These are phyloP conservation scores for Hibiscus syriacus DNA, from an alignment of 345 rosid genomes.

Conservation along the genomic window DNA sequence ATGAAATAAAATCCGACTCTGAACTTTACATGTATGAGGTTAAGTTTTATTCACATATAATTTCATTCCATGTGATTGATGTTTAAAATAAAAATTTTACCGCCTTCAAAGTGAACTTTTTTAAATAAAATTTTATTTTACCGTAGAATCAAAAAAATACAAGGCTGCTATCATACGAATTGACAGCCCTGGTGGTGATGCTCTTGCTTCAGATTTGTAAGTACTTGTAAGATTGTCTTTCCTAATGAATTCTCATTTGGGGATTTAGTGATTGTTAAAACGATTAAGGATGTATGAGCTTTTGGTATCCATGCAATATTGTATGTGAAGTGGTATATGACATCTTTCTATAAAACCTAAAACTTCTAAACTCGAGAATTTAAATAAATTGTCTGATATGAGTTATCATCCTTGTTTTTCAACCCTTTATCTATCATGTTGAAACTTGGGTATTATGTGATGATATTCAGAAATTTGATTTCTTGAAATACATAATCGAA, in stretches of 20 bases:
- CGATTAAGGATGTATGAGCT: neutral
- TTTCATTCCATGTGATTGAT: neutral
- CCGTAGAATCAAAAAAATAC: conserved; percentile 60
- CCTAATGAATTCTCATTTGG: neutral
- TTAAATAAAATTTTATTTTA: neutral
- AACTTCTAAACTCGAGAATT: neutral
- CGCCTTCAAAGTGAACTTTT: neutral
- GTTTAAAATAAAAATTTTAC: neutral
- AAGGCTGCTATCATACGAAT: conserved; percentile 89
- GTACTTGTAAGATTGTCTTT: conserved; percentile 25
- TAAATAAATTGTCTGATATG: neutral
- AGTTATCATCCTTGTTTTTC: neutral
- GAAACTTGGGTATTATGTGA: neutral
- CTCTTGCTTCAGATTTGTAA: conserved; percentile 98
- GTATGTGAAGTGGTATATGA: neutral
- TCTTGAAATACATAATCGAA: neutral
- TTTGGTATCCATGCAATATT: neutral
- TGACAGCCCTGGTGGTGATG: conserved; percentile 99
- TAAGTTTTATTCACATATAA: neutral
- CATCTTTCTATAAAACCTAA: neutral
- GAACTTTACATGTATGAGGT: neutral
- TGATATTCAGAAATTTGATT: neutral
- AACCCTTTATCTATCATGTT: neutral
- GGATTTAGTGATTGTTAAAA: neutral
- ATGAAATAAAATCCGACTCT: neutral